Evolutionary conservation across 345 rosid genomes (phyloP), one percentile per base, ranked within the genome.

Genomic region (Nasturtium officinale): DNA sequence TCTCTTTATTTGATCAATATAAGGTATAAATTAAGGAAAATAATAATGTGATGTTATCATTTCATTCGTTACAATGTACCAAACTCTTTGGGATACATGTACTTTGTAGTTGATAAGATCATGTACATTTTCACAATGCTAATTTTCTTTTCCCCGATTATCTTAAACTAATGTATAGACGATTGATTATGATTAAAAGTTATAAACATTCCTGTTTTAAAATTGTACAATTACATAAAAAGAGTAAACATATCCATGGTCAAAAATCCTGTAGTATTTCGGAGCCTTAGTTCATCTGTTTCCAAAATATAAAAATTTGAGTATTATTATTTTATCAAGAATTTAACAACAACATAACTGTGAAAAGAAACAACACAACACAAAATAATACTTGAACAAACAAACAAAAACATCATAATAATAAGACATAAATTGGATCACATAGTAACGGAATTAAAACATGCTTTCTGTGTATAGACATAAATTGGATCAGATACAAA

Each of bases 11-110:
- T 56, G 5, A 50, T 60, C 15, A 60, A 12, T 71, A 50, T 23
- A 71, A 71, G 52, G 42, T 48, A 71, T 60, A 1, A 35, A 60
- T 61, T 3, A 26, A 16, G 16, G 15, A 3, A 8, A 33, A 60
- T 9, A 13, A 3, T 12, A 50, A 12, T 50, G 7, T 17, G 18
- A 10, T 60, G 13, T 35, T 60, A 13, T 51, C 61, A 25, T 71
- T 17, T 51, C 3, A 61, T 37, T 35, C 25, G 61, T 16, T 60
- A 23, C 60, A 35, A 37, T 59, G 59, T 48, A 21, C 9, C 60
- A 59, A 42, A 54, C 40, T 54, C 17, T 30, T 7, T 43, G 73
- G 30, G 21, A 42, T 55, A 10, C 7, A 23, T 25, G 43, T 30
- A 7, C 46, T 7, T 35, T 23, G 10, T 65, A 32, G 32, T 25